These are phyloP conservation scores for Alliaria petiolata DNA, from an alignment of 345 rosid genomes.

Conservation along the genomic window DNA sequence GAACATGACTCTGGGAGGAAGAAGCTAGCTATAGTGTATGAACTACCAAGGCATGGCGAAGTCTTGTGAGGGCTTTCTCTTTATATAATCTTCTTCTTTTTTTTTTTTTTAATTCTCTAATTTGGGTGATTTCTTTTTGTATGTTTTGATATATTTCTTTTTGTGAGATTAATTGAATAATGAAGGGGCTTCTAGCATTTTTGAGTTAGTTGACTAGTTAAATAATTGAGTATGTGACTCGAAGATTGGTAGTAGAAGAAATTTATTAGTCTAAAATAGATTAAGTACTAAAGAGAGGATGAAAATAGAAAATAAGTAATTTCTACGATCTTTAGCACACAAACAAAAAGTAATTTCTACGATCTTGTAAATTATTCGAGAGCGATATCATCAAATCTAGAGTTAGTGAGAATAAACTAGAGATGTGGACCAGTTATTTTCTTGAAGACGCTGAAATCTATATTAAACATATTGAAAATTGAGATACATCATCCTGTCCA, in stretches of 20 bases:
- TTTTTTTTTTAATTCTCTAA: neutral
- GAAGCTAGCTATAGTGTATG: neutral
- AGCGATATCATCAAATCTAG: slow-evolving; percentile 12
- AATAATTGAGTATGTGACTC: neutral
- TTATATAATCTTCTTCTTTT: neutral
- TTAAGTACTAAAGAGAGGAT: neutral
- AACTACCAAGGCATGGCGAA: slow-evolving; percentile 9
- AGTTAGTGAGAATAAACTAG: slow-evolving; percentile 14
- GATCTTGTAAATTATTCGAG: slow-evolving; percentile 5
- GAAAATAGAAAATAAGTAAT: neutral
- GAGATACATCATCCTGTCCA: slow-evolving; percentile 9
- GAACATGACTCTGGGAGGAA: neutral
- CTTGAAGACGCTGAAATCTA: slow-evolving; percentile 8
- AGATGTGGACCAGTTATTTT: slow-evolving; percentile 17
- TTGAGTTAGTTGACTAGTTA: neutral
- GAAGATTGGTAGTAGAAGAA: neutral
- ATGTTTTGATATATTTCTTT: slow-evolving; percentile 1
- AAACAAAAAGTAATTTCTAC: neutral
- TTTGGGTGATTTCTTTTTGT: slow-evolving; percentile 11
- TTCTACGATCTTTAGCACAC: no score
- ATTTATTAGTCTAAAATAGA: neutral
- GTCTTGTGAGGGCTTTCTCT: neutral
- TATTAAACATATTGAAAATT: neutral
- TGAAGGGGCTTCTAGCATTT: slow-evolving; percentile 8
- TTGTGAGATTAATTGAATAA: slow-evolving; percentile 28